Percentiles rank a stretch among this genome's conserved stretches.
Conservation (phyloP, 2,329 filamentous ascomycete species). For the Geoglossum cookeanum region DNA sequence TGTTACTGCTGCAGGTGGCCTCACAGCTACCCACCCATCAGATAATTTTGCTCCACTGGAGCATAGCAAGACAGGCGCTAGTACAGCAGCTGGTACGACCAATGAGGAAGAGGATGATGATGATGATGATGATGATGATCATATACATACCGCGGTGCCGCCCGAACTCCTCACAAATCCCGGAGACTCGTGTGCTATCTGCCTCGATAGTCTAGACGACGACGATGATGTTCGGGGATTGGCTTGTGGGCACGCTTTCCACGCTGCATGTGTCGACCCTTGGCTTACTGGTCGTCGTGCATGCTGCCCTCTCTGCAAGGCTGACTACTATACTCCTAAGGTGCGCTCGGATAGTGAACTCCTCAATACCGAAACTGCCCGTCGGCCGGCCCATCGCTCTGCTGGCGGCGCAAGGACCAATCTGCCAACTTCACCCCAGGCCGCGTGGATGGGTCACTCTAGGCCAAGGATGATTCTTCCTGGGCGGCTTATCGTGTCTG, state of each 20-base stretch:
- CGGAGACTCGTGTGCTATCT: slow-evolving; percentile 91
- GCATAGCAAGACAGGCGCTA: background rate
- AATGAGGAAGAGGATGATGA: slow-evolving; percentile 37
- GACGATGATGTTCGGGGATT: slow-evolving; percentile 89
- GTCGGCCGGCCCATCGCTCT: background rate
- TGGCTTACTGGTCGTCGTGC: slow-evolving; percentile 90
- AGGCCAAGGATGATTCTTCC: slow-evolving; percentile 19
- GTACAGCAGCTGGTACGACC: slow-evolving; percentile 10
- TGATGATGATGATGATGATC: slow-evolving; percentile 52
- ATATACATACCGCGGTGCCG: slow-evolving; percentile 64
- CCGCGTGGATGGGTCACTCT: slow-evolving; percentile 11
- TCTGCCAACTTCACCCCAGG: background rate
- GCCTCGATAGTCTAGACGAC: slow-evolving; percentile 82
- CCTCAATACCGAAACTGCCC: background rate
- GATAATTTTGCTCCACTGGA: background rate
- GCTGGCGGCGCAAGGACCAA: background rate
- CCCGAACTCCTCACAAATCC: slow-evolving; percentile 64
- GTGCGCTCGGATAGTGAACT: slow-evolving; percentile 44
- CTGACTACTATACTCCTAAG: slow-evolving; percentile 92
- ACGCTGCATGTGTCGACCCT: slow-evolving; percentile 85
- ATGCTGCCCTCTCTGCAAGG: slow-evolving; percentile 94
- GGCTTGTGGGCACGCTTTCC: slow-evolving; percentile 95
- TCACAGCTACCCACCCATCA: background rate
- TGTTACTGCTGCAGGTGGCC: background rate
- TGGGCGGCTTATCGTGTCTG: slow-evolving; percentile 18